These are phyloP conservation scores for Tetrahymena elliotti DNA, from an alignment of 73 alveolate genomes.

Conservation along the genomic window DNA sequence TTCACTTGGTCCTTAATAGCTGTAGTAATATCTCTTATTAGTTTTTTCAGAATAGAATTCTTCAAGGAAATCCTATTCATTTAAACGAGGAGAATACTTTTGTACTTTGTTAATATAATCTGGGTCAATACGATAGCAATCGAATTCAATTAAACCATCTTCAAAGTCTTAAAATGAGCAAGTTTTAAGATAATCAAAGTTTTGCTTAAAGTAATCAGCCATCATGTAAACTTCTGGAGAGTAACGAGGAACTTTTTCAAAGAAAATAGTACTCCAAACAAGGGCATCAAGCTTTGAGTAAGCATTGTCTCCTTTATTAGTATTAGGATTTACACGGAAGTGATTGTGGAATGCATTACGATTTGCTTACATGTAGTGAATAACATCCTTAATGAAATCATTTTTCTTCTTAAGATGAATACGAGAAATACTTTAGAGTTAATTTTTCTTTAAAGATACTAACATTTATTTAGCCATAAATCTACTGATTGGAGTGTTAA, in stretches of 20 bases:
- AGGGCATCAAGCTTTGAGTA: conserved; percentile 68
- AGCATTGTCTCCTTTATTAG: conserved; percentile 50
- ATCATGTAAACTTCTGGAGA: conserved; percentile 62
- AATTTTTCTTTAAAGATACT: conserved; percentile 41
- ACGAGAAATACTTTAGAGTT: conserved; percentile 46
- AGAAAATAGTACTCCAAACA: conserved; percentile 62
- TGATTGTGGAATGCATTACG: conserved; percentile 51
- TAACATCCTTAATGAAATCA: conserved; percentile 62
- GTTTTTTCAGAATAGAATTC: conserved; percentile 53
- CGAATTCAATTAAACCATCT: conserved; percentile 58
- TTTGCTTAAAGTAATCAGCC: conserved; percentile 61
- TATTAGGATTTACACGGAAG: conserved; percentile 56
- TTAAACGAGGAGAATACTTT: conserved; percentile 53
- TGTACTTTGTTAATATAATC: conserved; percentile 48
- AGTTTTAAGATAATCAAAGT: conserved; percentile 49
- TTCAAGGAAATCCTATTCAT: conserved; percentile 56
- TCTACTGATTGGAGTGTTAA: conserved; percentile 1
- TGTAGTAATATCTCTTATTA: conserved; percentile 57
- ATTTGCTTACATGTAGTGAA: conserved; percentile 56
- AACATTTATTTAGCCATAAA: conserved; percentile 30
- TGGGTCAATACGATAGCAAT: conserved; percentile 51
- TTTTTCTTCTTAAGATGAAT: conserved; percentile 63
- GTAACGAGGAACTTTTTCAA: conserved; percentile 77
- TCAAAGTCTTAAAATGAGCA: conserved; percentile 57
- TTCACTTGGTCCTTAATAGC: conserved; percentile 48